These are phyloP conservation scores for Smallanthus sonchifolius DNA, from an alignment of 129 eudicot genomes.

Conservation along the genomic window DNA sequence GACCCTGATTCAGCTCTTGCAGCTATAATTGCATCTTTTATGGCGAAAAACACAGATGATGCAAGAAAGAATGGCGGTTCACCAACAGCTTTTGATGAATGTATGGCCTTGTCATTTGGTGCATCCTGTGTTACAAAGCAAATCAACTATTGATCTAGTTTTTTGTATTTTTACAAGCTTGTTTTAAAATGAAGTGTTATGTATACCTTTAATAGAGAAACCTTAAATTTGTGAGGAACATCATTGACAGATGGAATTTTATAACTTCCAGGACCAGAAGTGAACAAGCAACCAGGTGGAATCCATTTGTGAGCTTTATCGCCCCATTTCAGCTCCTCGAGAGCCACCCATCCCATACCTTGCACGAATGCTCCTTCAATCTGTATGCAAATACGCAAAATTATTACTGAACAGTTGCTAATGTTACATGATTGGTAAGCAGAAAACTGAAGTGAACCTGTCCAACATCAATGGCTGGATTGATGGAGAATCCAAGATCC, in stretches of 20 bases:
- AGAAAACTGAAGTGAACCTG: conserved; percentile 48
- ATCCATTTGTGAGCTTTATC: conserved; percentile 94
- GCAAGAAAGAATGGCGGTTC: conserved; percentile 98
- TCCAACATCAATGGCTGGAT: conserved; percentile 98
- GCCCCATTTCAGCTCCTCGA: conserved; percentile 98
- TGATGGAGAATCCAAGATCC: conserved; percentile 91
- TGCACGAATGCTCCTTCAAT: conserved; percentile 97
- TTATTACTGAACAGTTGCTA: background rate
- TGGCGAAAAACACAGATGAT: conserved; percentile 79
- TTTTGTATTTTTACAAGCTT: background rate
- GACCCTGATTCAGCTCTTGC: conserved; percentile 76
- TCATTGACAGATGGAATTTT: conserved; percentile 95
- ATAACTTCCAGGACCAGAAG: conserved; percentile 88
- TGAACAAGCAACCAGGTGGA: conserved; percentile 68
- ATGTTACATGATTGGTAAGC: background rate
- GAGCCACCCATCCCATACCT: conserved; percentile 96
- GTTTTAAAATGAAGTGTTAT: conserved; percentile 1
- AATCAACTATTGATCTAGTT: background rate
- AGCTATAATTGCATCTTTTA: conserved; percentile 76
- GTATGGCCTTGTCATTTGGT: conserved; percentile 83
- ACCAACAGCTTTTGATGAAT: conserved; percentile 96
- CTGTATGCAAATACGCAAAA: conserved; percentile 32
- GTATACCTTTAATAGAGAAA: conserved; percentile 89
- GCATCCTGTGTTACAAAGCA: conserved; percentile 54
- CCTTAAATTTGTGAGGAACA: conserved; percentile 73